A percentile compares a stretch with the other conserved stretches of the same genome.
Conservation (phyloP, 129 eudicot species). For the Deinandra increscens region DNA sequence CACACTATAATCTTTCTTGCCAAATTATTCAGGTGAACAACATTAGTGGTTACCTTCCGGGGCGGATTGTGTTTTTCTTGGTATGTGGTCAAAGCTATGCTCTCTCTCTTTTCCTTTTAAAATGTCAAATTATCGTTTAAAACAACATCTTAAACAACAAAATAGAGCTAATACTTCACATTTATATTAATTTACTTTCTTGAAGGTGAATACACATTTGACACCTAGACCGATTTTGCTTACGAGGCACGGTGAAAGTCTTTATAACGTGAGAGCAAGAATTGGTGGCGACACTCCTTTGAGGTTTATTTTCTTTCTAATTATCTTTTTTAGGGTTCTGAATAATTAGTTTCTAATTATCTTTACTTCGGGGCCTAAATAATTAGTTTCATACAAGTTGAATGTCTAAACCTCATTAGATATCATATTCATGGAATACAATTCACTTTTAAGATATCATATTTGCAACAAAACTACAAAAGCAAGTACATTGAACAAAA, state of each 20-base stretch:
- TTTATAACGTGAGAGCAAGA: constrained; percentile 83
- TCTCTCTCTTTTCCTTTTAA: neutral
- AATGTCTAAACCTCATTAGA: too few species aligned
- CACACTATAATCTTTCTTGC: constrained; percentile 12
- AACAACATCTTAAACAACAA: neutral
- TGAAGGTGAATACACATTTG: constrained; percentile 91
- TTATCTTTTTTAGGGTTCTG: neutral
- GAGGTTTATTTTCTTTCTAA: constrained; percentile 42
- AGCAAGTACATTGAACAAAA: neutral
- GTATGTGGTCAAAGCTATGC: constrained; percentile 41
- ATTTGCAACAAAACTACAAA: constrained; percentile 19
- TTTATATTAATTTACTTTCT: constrained; percentile 15
- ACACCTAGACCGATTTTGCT: constrained; percentile 94
- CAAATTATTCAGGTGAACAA: constrained; percentile 72
- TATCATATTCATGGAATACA: too few species aligned
- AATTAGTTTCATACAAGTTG: neutral
- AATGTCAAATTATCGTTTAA: constrained; percentile 1
- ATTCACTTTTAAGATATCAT: neutral
- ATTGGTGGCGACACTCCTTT: constrained; percentile 90
- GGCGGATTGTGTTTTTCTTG: constrained; percentile 96
- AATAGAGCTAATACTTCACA: neutral
- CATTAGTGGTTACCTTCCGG: constrained; percentile 98
- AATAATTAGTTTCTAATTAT: too few species aligned
- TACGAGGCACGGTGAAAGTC: constrained; percentile 91
- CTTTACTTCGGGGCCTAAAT: neutral